Percentiles rank a stretch among this genome's conserved stretches.
Conservation (phyloP, 2,329 filamentous ascomycete genomes). For the Didymella segeticola region DNA sequence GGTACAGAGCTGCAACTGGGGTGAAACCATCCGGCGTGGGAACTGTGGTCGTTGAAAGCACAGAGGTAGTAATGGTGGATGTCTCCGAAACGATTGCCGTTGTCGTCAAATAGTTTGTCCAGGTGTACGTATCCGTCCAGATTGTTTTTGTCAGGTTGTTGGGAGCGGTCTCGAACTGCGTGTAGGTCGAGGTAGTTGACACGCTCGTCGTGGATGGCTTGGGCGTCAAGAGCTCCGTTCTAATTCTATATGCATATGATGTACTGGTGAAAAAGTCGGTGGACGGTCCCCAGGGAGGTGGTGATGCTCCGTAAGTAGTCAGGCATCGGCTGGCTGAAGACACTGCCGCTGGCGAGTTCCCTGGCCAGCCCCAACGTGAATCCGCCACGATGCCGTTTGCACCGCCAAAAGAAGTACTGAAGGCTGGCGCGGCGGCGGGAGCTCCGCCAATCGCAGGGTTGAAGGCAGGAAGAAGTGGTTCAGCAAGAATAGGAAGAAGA, state of each 20-base stretch:
- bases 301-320: conserved; percentile 6
- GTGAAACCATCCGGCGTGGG: conserved; percentile 10
- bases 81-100: conserved; percentile 5
- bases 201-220: conserved; percentile 15
- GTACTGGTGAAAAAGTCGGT: conserved; percentile 15
- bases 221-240: conserved; percentile 13
- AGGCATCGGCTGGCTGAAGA: conserved; percentile 11
- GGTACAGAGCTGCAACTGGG: conserved; percentile 5
- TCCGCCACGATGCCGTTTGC: neutral
- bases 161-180: conserved; percentile 7
- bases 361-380: neutral
- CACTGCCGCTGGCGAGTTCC: conserved; percentile 1
- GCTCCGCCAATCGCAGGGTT: too few relatives aligned
- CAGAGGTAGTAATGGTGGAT: conserved; percentile 6
- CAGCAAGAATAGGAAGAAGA: neutral
- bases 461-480: too few relatives aligned
- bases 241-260: conserved; percentile 11
- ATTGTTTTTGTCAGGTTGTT: conserved; percentile 14
- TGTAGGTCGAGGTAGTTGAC: conserved; percentile 11
- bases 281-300: conserved; percentile 10
- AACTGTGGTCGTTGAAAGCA: conserved; percentile 1
- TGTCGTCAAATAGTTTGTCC: conserved; percentile 10
- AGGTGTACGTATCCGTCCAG: conserved; percentile 18
- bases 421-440: too few relatives aligned
- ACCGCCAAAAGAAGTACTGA: neutral